Evolutionary conservation across 768 basidiomycete genomes (phyloP), one percentile per base, ranked within the genome.

Genomic region (Mycena amicta): DNA sequence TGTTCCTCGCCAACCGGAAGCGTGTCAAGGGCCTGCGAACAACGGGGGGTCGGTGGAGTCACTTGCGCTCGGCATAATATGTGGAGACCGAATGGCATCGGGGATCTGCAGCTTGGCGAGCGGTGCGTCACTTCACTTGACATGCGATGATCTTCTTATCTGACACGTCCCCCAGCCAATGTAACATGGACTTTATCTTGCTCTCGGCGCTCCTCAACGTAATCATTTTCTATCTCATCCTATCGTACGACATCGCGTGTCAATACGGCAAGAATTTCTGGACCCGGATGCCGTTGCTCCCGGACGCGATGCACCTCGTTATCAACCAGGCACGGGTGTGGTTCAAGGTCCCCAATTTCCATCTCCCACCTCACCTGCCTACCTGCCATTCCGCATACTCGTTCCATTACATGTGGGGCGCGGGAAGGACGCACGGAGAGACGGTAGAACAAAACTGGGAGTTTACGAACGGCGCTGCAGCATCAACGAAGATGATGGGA

Each of bases 261-360:
- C 66, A 70, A 25, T 70, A 50, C 29, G 27, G 29, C 6, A 61
- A 56, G 16, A 61, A 63, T 4, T 39, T 69, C 20, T 61, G 55
- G 45, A 6, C 3, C 13, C 56, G 62, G 2, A 55, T 59, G 39
- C 4, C 13, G 11, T 20, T 26, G 13, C 23, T 64, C 16, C 55
- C 61, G 8, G 23, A 2, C 16, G 8, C 6, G 8, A 29, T 46
- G 12, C 52, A 33, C 15, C n/a, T 53, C 20, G 13, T 5, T 2
- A 20, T 43, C 13, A 22, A 52, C 8, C 22, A 5, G 4, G 1
- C 2, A 20, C 16, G 12, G 1, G 18, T 54, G 23, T 16, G 39
- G 27, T 60, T 50, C n/a, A 53, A 55, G 22, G 54, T 70, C 27
- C 69, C 69, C 0, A 70, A 70, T n/a, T 68, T 69, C 52, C 69